Base-by-base conservation (phyloP, 805 yeast species). In the Kluyveromyces siamensis region DNA sequence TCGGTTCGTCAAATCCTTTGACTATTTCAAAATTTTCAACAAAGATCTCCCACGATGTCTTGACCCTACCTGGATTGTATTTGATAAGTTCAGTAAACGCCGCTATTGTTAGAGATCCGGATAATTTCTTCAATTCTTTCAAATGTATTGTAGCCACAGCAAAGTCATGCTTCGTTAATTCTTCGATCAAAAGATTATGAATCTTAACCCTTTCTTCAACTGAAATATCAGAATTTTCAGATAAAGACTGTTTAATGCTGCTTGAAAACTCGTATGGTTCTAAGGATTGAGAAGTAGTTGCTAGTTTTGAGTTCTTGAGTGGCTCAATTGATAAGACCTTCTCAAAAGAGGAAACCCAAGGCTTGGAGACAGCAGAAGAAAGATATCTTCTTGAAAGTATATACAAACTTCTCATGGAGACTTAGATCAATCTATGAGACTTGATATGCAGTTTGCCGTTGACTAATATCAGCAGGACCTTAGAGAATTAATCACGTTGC, bases 51-150 rank as follows among this genome's bases (percentile, higher is more conserved):
- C 75, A 70, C 16, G 80, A 71, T n/a, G 69, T 61, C 45, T 65
- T 63, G 1, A 73, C 81, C 48, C 84, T 64, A 11, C 82, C 83
- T 2, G 82, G 81, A 52, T 79, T 79, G 39, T 66, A 51, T 33
- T 59, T 58, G 6, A 77, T 64, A 25, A 77, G 61, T 48, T 67
- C 61, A 3, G 53, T 46, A 3, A 69, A 39, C 1, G 72, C 60
- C 2, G 54, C 51, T 9, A 47, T 19, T 2, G 61, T 55, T 14
- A 67, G 35, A 6, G 46, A 37, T 10, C 57, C 54, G 1, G 61
- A 58, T 7, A 62, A 37, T 25, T 55, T 56, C 6, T 48, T 25
- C 38, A 69, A 49, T 16, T 60, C 55, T 46, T 60, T 57, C 8
- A 61, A 53, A 52, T 63, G 68, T 6, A 58, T 48, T 14, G 65